Conservation (phyloP, 345 rosid genomes). For the Salix viminalis region DNA sequence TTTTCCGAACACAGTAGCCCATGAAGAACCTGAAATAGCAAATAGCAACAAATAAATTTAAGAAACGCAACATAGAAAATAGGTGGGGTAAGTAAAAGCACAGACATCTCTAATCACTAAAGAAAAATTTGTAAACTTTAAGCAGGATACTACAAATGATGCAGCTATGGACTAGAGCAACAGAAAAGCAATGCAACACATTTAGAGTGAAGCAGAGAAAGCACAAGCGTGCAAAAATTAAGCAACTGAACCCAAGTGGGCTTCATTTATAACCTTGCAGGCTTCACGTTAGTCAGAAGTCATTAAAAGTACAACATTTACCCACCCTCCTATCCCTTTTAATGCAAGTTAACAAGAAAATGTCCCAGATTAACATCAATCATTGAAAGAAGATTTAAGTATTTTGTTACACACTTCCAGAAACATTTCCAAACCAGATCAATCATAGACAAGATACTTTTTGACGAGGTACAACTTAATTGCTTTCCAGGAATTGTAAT, state of each 20-base stretch:
- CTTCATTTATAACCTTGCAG: neutral
- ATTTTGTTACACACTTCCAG: too few species aligned
- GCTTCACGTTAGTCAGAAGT: neutral
- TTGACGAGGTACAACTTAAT: neutral
- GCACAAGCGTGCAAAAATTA: neutral
- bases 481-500: neutral
- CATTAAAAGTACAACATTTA: neutral
- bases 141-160: neutral
- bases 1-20: constrained; percentile 87
- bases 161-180: neutral
- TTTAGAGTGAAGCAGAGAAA: neutral
- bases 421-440: neutral
- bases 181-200: neutral
- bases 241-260: too few species aligned
- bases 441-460: neutral
- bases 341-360: neutral
- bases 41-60: constrained; percentile 12
- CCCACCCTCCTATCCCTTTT: neutral
- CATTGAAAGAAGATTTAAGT: too few species aligned
- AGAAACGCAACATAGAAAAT: neutral
- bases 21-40: constrained; percentile 68
- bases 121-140: neutral
- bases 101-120: neutral
- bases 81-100: neutral
- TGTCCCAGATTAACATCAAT: neutral